Conservation (phyloP, 129 eudicot species). For the Daucus carota region DH1_v3.0 NC_030388.2:24866501-24867000, state of each 20-base stretch:
- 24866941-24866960: constrained; percentile 75
- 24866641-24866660: constrained; percentile 84
- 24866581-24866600: constrained; percentile 82
- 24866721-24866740: constrained; percentile 35
- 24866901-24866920: constrained; percentile 97
- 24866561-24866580: constrained; percentile 87
- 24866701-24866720: constrained; percentile 23
- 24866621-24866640: constrained; percentile 75
- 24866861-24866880: constrained; percentile 91
- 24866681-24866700: constrained; percentile 65
- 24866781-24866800: constrained; percentile 27
- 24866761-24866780: background rate
- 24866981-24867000: constrained; percentile 51
- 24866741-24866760: background rate
- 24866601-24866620: constrained; percentile 78
- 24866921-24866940: constrained; percentile 96
- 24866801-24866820: constrained; percentile 73
- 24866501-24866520: constrained; percentile 68
- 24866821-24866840: constrained; percentile 84
- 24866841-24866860: constrained; percentile 68
- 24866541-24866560: constrained; percentile 79
- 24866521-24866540: constrained; percentile 78
- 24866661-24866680: constrained; percentile 65
- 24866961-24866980: constrained; percentile 64
- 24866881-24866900: constrained; percentile 84